These are phyloP conservation scores for Moringa oleifera DNA, from an alignment of 345 rosid species.

Conservation along the genomic window DNA sequence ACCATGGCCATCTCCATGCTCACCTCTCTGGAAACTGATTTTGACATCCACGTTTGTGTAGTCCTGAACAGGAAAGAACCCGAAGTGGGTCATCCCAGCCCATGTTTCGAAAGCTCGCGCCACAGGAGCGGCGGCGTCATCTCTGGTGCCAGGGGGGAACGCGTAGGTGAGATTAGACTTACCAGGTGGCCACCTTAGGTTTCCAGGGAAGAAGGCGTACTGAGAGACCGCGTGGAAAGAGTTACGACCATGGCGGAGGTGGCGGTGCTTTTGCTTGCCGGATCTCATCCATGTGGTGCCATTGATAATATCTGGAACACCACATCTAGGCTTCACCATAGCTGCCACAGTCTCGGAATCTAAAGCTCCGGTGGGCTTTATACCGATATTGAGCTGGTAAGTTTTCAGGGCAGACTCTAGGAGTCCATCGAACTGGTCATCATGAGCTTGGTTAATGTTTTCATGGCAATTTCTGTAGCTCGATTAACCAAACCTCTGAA, in stretches of 20 bases:
- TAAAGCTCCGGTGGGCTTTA: conserved; percentile 18
- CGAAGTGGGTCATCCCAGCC: conserved; percentile 23
- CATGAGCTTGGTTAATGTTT: not conserved
- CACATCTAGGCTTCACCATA: conserved; percentile 37
- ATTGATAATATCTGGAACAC: conserved; percentile 26
- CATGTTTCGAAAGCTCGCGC: conserved; percentile 26
- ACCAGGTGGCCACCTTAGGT: conserved; percentile 25
- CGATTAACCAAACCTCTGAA: conserved; percentile 32
- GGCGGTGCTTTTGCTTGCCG: conserved; percentile 3
- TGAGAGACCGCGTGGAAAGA: conserved; percentile 23
- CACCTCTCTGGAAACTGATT: conserved; percentile 15
- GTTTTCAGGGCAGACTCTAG: conserved; percentile 30
- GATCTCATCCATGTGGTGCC: conserved; percentile 22
- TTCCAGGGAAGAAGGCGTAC: conserved; percentile 11
- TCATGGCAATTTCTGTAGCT: not conserved
- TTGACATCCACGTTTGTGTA: conserved; percentile 14
- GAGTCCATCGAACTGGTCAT: conserved; percentile 26
- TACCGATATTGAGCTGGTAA: conserved; percentile 26
- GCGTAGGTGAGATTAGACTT: conserved; percentile 25
- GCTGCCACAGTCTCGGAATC: conserved; percentile 18
- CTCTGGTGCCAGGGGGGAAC: conserved; percentile 10
- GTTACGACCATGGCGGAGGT: not conserved
- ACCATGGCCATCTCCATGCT: conserved; percentile 30
- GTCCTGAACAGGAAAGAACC: not conserved
- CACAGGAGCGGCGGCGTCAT: not conserved